These are phyloP conservation scores for Xylaria polymorpha DNA, from an alignment of 2,329 filamentous ascomycete species.

Conservation along the genomic window DNA sequence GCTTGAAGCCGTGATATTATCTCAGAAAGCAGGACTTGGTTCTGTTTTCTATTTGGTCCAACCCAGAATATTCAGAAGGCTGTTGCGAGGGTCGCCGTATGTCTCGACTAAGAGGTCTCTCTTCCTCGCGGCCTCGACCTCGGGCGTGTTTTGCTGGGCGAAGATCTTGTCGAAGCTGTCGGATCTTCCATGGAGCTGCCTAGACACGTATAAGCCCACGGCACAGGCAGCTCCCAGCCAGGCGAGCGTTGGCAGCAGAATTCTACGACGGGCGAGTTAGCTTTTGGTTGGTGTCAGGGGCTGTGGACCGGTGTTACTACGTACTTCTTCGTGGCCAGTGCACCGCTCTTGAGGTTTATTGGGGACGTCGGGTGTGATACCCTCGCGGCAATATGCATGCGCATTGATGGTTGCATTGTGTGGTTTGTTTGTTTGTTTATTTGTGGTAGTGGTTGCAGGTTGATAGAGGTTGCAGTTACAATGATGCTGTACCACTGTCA, in stretches of 20 bases:
- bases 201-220: constrained; percentile 44
- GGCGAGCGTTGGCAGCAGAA: constrained; percentile 32
- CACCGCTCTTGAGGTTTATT: constrained; percentile 37
- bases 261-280: constrained; percentile 15
- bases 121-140: constrained; percentile 46
- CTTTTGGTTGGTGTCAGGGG: neutral
- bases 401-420: constrained; percentile 37
- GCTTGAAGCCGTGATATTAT: neutral
- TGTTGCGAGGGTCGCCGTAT: constrained; percentile 49
- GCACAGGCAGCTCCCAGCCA: constrained; percentile 38
- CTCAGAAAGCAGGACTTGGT: neutral
- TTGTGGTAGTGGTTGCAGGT: constrained; percentile 5
- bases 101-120: constrained; percentile 43
- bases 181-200: constrained; percentile 41
- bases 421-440: constrained; percentile 7
- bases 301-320: constrained; percentile 24
- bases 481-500: constrained; percentile 3
- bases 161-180: constrained; percentile 47
- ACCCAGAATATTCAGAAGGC: constrained; percentile 48
- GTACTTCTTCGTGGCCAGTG: constrained; percentile 41
- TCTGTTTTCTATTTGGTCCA: constrained; percentile 41
- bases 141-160: constrained; percentile 49
- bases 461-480: constrained; percentile 15
- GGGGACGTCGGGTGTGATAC: constrained; percentile 27
- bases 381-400: constrained; percentile 42